Conservation (phyloP, 345 rosid species). For the Luvunga scandens region DNA sequence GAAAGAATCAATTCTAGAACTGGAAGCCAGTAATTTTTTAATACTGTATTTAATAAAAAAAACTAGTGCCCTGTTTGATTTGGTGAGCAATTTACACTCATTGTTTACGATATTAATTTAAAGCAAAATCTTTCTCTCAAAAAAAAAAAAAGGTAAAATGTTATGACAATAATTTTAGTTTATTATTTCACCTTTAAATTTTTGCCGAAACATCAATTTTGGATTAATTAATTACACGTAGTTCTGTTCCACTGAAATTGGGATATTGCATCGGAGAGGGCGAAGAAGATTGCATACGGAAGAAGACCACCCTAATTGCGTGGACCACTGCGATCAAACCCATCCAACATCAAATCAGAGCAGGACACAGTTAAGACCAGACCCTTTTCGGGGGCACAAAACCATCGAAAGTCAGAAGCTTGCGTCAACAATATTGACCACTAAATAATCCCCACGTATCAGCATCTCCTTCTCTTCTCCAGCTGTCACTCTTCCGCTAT, state of each 20-base stretch:
- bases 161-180: too few species aligned
- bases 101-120: background rate
- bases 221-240: too few species aligned
- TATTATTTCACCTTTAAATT: too few species aligned
- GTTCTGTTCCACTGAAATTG: background rate
- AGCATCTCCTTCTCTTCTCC: background rate
- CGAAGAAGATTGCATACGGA: background rate
- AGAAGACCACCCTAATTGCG: background rate
- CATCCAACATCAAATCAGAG: background rate
- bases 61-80: too few species aligned
- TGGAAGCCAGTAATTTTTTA: background rate
- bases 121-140: background rate
- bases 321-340: conserved; percentile 1
- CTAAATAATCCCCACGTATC: conserved; percentile 17
- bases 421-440: background rate
- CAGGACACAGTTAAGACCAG: background rate
- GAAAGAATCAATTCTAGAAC: too few species aligned
- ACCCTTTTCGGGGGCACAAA: background rate
- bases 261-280: background rate
- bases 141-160: too few species aligned
- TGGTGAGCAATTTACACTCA: too few species aligned
- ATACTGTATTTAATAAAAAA: too few species aligned
- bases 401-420: background rate
- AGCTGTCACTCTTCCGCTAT: background rate
- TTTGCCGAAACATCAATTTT: too few species aligned